Conservation (phyloP, 768 basidiomycete genomes). For the Asterophora lycoperdoides region DNA sequence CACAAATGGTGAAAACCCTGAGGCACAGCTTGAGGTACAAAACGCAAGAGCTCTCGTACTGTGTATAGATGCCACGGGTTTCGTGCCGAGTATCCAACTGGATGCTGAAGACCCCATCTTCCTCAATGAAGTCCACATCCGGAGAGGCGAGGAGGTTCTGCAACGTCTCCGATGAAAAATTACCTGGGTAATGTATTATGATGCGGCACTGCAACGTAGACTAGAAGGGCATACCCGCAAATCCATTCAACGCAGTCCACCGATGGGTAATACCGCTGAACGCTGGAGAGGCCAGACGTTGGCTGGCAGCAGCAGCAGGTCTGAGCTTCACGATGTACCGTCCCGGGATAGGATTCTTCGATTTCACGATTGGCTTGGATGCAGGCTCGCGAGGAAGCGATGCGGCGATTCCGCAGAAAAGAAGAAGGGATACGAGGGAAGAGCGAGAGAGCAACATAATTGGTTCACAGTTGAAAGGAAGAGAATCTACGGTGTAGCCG, state of each 20-base stretch:
- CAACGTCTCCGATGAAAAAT: slow-evolving; percentile 6
- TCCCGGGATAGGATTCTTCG: slow-evolving; percentile 6
- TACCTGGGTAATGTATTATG: slow-evolving; percentile 1
- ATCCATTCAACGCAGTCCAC: slow-evolving; percentile 9
- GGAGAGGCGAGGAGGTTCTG: slow-evolving; percentile 6
- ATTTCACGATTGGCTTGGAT: background rate
- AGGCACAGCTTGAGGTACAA: too few relatives aligned
- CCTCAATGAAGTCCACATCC: slow-evolving; percentile 9
- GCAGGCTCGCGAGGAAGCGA: background rate
- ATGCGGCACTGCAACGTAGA: too few relatives aligned
- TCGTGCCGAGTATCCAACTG: background rate
- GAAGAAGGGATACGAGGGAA: background rate
- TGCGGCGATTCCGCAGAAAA: background rate
- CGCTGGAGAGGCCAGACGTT: background rate
- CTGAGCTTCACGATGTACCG: slow-evolving; percentile 18
- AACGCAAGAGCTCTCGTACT: background rate
- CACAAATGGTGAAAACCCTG: too few relatives aligned
- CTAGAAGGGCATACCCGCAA: slow-evolving; percentile 4
- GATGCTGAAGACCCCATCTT: slow-evolving; percentile 10
- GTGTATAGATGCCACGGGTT: background rate
- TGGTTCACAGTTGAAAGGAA: background rate
- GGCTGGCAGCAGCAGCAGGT: background rate
- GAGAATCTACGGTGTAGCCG: background rate
- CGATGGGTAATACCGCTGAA: slow-evolving; percentile 7
- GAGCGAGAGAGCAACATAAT: background rate